Evolutionary conservation across 2,329 filamentous ascomycete species (phyloP), one percentile per base, ranked within the genome.

Genomic region (Penicillium sp.): DNA sequence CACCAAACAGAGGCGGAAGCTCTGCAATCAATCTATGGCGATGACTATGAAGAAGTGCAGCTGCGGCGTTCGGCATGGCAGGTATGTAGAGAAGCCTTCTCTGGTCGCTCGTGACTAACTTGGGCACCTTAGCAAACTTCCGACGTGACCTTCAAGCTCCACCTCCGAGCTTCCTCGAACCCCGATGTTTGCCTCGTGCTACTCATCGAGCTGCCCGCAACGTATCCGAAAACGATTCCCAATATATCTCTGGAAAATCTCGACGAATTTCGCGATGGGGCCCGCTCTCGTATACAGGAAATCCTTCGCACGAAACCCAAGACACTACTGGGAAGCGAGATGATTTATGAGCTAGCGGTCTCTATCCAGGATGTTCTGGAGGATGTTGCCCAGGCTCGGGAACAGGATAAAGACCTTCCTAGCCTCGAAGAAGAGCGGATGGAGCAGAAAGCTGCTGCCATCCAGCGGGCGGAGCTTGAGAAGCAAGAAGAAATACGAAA

Each of bases 341-440:
- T 87, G 83, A 84, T 87, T 8, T 81, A 83, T 64, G 80, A 83
- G 33, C 76, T 87, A 47, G 80, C 81, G 1, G 74, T 79, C 43
- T 75, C 81, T 4, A 80, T 88, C 27, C 79, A 84, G 58, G 85
- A 88, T 54, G 76, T 92, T 9, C 79, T 97, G 4, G 90, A 96
- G 71, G 89, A 95, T 69, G 90, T 90, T n/a, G 89, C 90, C 1
- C 80, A 86, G 58, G 84, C 86, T 25, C 88, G 88, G 61, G 86
- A 88, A 43, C 83, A 86, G 49, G 88, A 90, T 28, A 82, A 85
- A 49, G 82, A 90, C 55, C 76, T 96, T 14, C 91, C 90, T 1
- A 96, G 90, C 28, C 78, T 97, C 6, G 90, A 95, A 64, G 90
- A 95, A 63, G 92, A 97, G 70, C 84, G 92, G 35, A 90, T 88